Base-by-base conservation (phyloP, 1,284 basidiomycete genomes). In the Athelia sp. region DNA sequence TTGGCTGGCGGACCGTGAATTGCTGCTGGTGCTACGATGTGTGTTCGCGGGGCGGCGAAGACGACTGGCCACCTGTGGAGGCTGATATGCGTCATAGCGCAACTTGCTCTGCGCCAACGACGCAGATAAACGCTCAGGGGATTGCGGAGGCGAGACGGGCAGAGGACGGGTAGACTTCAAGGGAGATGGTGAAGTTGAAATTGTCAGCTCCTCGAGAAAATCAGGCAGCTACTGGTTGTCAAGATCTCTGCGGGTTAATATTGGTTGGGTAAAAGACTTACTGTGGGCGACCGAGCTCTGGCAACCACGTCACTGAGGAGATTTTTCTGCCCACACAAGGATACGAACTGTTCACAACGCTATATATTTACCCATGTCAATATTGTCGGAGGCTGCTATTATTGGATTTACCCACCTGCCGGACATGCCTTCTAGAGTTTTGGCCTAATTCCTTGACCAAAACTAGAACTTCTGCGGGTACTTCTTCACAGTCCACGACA, bases 61-160 rank as follows among this genome's bases (percentile, higher is more conserved):
- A 31, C 76, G 75, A 23, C 70, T 67, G 3, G 71, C 64, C 18
- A 72, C 66, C 46, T 70, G 72, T 10, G 87, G 85, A 1, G 78
- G 59, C 32, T 81, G 85, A 60, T 90, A 90, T 19, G 87, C 82
- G 11, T 75, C 70, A 58, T 90, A 90, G 56, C 84, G 77, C 44
- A 90, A 66, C 58, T 79, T 80, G 55, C 67, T 72, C 4, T 66
- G 54, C 10, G 69, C 59, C 18, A 65, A 56, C 2, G 58, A 62
- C 29, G 61, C 52, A 42, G 71, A 66, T 19, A 64, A 61, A 13
- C 61, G 58, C 36, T 67, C 65, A 6, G 67, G 62, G 14, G 67
- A 62, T 43, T 56, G 55, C 14, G 43, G 58, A 36, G 51, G 63
- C 47, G 54, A 61, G 32, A 52, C 54, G 47, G 23, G 60, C 35